Base-by-base conservation (phyloP, 1,284 basidiomycete genomes). In the Cryptococcus jaspeensis region DNA sequence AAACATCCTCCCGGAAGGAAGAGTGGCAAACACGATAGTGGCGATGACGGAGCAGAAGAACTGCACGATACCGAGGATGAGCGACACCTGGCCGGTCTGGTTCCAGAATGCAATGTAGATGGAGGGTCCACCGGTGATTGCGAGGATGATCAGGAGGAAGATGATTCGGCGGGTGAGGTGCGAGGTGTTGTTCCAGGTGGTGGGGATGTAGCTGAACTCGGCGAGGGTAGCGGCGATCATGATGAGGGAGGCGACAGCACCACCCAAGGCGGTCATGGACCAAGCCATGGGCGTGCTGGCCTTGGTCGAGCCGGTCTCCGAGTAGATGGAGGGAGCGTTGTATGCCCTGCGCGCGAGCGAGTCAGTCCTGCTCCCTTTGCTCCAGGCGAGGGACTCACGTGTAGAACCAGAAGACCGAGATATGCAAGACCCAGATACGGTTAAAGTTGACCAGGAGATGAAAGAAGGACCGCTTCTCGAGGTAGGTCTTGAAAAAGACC, bases 381-480 rank as follows among this genome's bases (percentile, higher is more conserved):
- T 38, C 7, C 15, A 47, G 40, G 20, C 12, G 16, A 25, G 3
- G 5, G 20, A 59, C 60, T 56, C 38, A 62, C 55, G 92, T 96
- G 79, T 93, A 97, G 80, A 87, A 95, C 85, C 88, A 96, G 81
- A 88, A 96, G 70, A 95, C 78, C 39, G 91, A 85, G 56, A 97
- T 83, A 78, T 97, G 94, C 56, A 93, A 86, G 73, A 96, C 88
- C 93, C 93, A 97, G 69, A 97, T 89, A 54, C 93, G 89, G 81
- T 96, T 97, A 81, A 97, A 97, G 81, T 97, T 96, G 81, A 96
- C 92, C 58, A 97, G 83, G 1, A 96, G 82, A 76, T 97, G 93
- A 58, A 91, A 86, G 75, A 94, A 89, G 0, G 92, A 94, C 41
- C 94, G 90, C 72, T 92, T 92, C 79, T 97, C 94, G 63, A 86